phyloP scores from a whole-genome alignment of 805 yeast genomes.

The Cyberlindnera maritima region DNA sequence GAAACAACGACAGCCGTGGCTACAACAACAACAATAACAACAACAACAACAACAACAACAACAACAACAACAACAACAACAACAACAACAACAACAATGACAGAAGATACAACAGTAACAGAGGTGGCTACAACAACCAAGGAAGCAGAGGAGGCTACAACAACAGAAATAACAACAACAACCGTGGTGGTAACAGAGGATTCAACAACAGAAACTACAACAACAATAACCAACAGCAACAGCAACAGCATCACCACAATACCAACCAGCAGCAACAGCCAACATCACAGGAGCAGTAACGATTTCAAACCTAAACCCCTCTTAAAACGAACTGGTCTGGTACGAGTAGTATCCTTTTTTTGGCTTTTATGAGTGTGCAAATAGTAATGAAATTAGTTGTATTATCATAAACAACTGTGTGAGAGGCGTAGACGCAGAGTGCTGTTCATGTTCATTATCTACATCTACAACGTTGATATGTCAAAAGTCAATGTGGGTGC shows the following conservation, averaged over 20 bases:
- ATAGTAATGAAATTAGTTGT: constrained; percentile 6
- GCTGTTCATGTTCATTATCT: no score
- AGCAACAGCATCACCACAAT: constrained; percentile 6
- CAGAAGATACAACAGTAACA: constrained; percentile 30
- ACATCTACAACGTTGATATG: background rate
- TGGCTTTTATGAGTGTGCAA: constrained; percentile 9
- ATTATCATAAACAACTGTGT: background rate
- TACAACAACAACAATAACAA: constrained; percentile 32
- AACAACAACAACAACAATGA: constrained; percentile 21
- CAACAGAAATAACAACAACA: constrained; percentile 5
- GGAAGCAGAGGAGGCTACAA: constrained; percentile 13
- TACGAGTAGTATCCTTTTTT: constrained; percentile 1
- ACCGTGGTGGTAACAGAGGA: constrained; percentile 23
- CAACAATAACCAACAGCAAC: constrained; percentile 7
- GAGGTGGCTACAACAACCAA: constrained; percentile 27
- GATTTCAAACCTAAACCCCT: background rate
- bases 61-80: constrained; percentile 24
- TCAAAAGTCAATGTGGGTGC: no score
- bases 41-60: constrained; percentile 29
- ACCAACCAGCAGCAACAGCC: constrained; percentile 7
- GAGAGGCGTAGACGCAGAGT: no score
- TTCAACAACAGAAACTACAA: constrained; percentile 8
- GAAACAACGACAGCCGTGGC: constrained; percentile 36
- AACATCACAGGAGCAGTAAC: constrained; percentile 3
- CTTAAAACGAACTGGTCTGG: background rate